These are phyloP conservation scores for Hypoxylon sp. DNA, from an alignment of 2,329 filamentous ascomycete genomes.

Conservation along the genomic window DNA sequence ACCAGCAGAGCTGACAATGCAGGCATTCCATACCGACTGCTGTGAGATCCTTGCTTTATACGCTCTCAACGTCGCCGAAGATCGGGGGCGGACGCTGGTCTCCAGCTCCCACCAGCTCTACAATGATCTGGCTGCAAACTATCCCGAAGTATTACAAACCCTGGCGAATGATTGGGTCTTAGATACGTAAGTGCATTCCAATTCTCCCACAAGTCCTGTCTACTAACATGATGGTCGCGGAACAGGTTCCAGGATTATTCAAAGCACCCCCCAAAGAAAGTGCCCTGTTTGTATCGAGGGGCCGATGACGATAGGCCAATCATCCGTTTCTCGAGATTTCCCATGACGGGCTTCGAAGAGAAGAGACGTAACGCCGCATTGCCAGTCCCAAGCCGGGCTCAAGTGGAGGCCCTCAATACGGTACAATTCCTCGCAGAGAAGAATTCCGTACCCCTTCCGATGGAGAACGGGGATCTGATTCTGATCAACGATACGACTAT, in stretches of 20 bases:
- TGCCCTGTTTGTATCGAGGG: too few relatives aligned
- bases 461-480: constrained; percentile 18
- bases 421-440: constrained; percentile 22
- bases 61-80: constrained; percentile 27
- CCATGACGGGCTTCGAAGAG: constrained; percentile 28
- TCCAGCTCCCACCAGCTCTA: constrained; percentile 31
- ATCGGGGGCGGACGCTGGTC: constrained; percentile 26
- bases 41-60: constrained; percentile 33
- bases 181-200: constrained; percentile 36
- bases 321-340: too few relatives aligned
- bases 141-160: constrained; percentile 30
- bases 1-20: not conserved
- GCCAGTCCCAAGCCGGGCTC: constrained; percentile 10
- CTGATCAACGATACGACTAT: constrained; percentile 32
- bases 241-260: constrained; percentile 27
- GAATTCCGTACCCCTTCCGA: constrained; percentile 22
- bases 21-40: constrained; percentile 35
- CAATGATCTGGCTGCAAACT: constrained; percentile 26
- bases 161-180: constrained; percentile 30
- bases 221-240: too few relatives aligned
- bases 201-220: too few relatives aligned
- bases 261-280: constrained; percentile 24
- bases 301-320: too few relatives aligned
- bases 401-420: constrained; percentile 22
- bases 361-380: constrained; percentile 22